These are phyloP conservation scores for Zizania latifolia DNA, from an alignment of 176 grass and related monocot species.

Conservation along the genomic window DNA sequence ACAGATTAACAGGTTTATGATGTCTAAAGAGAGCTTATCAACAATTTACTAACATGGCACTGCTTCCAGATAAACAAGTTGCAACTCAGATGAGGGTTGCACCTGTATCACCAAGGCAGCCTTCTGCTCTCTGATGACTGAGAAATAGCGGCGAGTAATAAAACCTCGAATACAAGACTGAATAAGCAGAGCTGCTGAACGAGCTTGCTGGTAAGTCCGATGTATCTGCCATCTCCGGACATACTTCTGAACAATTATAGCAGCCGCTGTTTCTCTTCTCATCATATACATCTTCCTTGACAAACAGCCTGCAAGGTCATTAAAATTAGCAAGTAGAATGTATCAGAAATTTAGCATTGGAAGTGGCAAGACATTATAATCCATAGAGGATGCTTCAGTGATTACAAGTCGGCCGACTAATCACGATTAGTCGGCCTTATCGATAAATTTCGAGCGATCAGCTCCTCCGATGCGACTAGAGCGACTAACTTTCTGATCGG, in stretches of 20 bases:
- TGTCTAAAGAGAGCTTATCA: slow-evolving; percentile 4
- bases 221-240: slow-evolving; percentile 49
- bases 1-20: not conserved
- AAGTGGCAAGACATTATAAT: not conserved
- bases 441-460: too few relatives aligned
- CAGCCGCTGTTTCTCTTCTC: slow-evolving; percentile 55
- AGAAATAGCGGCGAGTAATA: slow-evolving; percentile 49
- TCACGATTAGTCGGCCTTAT: too few relatives aligned
- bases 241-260: slow-evolving; percentile 81
- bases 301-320: slow-evolving; percentile 52
- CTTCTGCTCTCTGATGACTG: slow-evolving; percentile 56
- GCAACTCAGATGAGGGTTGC: not conserved
- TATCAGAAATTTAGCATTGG: not conserved
- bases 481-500: too few relatives aligned
- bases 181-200: slow-evolving; percentile 56
- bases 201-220: slow-evolving; percentile 42
- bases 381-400: not conserved
- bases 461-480: too few relatives aligned
- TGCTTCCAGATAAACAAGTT: not conserved
- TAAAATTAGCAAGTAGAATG: slow-evolving; percentile 16
- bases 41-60: not conserved
- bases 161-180: slow-evolving; percentile 72
- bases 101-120: slow-evolving; percentile 83
- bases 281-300: slow-evolving; percentile 57
- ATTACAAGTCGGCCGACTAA: too few relatives aligned